These are phyloP conservation scores for Hanseniaspora lachancei DNA, from an alignment of 805 yeast genomes.

Conservation along the genomic window DNA sequence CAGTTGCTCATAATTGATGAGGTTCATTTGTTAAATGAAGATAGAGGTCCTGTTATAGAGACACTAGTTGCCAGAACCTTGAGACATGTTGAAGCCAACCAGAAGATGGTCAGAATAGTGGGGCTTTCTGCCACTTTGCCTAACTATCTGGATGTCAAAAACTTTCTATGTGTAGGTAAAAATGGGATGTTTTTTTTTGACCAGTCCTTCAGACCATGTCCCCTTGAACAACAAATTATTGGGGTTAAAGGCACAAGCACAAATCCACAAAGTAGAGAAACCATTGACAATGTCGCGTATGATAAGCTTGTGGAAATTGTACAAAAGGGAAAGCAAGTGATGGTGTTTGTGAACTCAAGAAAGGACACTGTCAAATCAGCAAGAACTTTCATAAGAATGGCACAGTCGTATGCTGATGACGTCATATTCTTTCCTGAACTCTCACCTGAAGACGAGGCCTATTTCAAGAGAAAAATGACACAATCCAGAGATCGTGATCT, in stretches of 20 bases:
- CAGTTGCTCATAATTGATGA: conserved; percentile 85
- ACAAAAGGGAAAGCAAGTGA: conserved; percentile 66
- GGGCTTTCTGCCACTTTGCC: conserved; percentile 93
- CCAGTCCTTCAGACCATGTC: conserved; percentile 84
- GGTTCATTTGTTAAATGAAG: conserved; percentile 92
- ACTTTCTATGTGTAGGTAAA: conserved; percentile 81
- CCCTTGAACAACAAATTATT: conserved; percentile 71
- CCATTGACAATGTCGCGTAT: conserved; percentile 62
- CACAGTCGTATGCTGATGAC: conserved; percentile 44
- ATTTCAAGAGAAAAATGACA: conserved; percentile 55
- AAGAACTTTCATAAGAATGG: conserved; percentile 52
- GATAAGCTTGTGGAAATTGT: conserved; percentile 61
- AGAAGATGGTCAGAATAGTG: conserved; percentile 82
- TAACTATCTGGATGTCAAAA: conserved; percentile 84
- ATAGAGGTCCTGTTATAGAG: conserved; percentile 94
- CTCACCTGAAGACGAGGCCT: conserved; percentile 8
- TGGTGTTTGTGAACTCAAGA: conserved; percentile 94
- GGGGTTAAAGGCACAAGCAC: conserved; percentile 86
- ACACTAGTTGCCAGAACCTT: conserved; percentile 88
- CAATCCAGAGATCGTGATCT: conserved; percentile 65
- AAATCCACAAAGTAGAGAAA: conserved; percentile 50
- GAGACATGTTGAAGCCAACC: conserved; percentile 88
- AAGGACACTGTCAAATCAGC: conserved; percentile 85
- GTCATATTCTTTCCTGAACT: conserved; percentile 30
- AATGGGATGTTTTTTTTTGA: conserved; percentile 93